A percentile compares a stretch with the other conserved stretches of the same genome.
Conservation (phyloP, 768 basidiomycete genomes). For the Boletus tomentosulus region DNA sequence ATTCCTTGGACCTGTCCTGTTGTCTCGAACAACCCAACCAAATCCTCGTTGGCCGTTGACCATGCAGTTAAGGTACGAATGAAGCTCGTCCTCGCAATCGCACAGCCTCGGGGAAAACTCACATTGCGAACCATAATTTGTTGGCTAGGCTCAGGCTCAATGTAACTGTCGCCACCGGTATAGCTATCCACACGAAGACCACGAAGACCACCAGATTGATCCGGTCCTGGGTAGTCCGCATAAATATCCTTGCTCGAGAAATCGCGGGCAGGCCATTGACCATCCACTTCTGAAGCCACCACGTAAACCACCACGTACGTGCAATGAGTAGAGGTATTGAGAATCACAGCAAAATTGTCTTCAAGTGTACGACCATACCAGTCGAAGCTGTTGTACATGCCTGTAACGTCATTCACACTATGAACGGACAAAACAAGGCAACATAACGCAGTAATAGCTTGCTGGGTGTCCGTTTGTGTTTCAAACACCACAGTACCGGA, state of each 20-base stretch:
- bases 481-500: constrained; percentile 98
- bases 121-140: constrained; percentile 99
- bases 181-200: constrained; percentile 35
- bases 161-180: constrained; percentile 40
- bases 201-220: constrained; percentile 45
- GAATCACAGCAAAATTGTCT: constrained; percentile 17
- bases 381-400: constrained; percentile 95
- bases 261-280: constrained; percentile 48
- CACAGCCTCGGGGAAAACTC: constrained; percentile 35
- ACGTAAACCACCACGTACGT: constrained; percentile 15
- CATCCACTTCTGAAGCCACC: constrained; percentile 54
- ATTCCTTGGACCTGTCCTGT: constrained; percentile 95
- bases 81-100: not conserved
- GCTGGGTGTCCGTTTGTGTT: constrained; percentile 82
- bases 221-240: constrained; percentile 89
- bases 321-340: not conserved
- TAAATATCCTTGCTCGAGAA: constrained; percentile 89
- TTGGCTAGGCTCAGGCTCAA: constrained; percentile 81
- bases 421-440: not conserved
- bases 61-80: constrained; percentile 65
- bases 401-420: constrained; percentile 36
- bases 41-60: constrained; percentile 98
- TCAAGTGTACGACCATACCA: constrained; percentile 96
- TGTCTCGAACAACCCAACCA: constrained; percentile 97
- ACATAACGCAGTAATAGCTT: constrained; percentile 75